phyloP scores from a whole-genome alignment of 768 basidiomycete genomes.

The Tylopilus cervinicoccineus region DNA sequence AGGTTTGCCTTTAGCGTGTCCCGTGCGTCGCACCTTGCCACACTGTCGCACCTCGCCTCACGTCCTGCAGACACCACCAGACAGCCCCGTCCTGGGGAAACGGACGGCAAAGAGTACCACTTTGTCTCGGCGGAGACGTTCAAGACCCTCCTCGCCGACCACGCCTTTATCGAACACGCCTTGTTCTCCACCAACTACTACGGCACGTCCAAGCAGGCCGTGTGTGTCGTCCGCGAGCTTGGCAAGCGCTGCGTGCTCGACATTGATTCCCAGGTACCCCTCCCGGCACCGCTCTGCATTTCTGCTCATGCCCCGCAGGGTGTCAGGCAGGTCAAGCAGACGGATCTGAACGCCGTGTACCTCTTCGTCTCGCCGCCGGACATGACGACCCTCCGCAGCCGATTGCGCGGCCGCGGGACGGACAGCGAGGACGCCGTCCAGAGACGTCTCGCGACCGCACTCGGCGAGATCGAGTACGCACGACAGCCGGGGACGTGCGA shows the following conservation, averaged over 20 bases:
- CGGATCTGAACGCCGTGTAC: slow-evolving; percentile 78
- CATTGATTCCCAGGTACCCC: slow-evolving; percentile 82
- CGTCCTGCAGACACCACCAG: slow-evolving; percentile 77
- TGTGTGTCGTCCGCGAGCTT: slow-evolving; percentile 58
- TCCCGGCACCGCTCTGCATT: neutral
- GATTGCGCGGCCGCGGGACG: slow-evolving; percentile 79
- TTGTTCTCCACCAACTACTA: slow-evolving; percentile 92
- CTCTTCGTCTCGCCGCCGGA: slow-evolving; percentile 91
- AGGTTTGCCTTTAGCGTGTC: slow-evolving; percentile 93
- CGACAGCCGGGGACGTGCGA: slow-evolving; percentile 72
- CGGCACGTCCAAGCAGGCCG: slow-evolving; percentile 83
- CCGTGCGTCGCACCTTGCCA: slow-evolving; percentile 40
- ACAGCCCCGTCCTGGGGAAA: slow-evolving; percentile 74
- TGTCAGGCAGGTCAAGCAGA: slow-evolving; percentile 86
- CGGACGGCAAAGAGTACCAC: slow-evolving; percentile 80
- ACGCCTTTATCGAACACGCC: slow-evolving; percentile 91
- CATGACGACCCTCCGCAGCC: slow-evolving; percentile 59
- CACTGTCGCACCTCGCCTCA: neutral
- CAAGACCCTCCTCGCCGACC: slow-evolving; percentile 57
- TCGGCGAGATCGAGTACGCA: slow-evolving; percentile 82
- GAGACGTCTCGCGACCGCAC: slow-evolving; percentile 72
- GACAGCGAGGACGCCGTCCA: slow-evolving; percentile 71
- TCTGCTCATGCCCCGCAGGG: slow-evolving; percentile 48
- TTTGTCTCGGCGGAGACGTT: slow-evolving; percentile 76
- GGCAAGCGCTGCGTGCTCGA: slow-evolving; percentile 89